Percentiles rank a stretch among this genome's conserved stretches.
phyloP scores from a whole-genome alignment of 768 basidiomycete genomes.

The Mycena metata region DNA sequence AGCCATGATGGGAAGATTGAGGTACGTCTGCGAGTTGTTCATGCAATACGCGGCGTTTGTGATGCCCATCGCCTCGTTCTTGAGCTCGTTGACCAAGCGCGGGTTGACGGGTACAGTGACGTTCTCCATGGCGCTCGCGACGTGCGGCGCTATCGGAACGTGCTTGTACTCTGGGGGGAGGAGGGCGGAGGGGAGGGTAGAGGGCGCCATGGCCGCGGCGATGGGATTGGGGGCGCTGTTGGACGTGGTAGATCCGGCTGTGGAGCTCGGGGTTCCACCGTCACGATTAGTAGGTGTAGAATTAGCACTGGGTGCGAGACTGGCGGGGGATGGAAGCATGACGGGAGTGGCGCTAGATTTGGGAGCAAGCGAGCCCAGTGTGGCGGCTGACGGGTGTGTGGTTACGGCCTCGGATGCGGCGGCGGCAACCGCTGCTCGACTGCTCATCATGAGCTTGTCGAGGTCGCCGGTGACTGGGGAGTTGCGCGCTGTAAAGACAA shows the following conservation, averaged over 20 bases:
- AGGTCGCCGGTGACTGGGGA: constrained; percentile 57
- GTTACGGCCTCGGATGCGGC: constrained; percentile 56
- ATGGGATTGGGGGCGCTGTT: constrained; percentile 50
- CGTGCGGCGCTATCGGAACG: constrained; percentile 56
- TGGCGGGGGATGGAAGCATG: constrained; percentile 86
- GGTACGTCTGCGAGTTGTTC: constrained; percentile 61
- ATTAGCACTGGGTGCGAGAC: constrained; percentile 79
- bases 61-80: constrained; percentile 56
- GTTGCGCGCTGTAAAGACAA: constrained; percentile 53
- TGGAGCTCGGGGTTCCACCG: constrained; percentile 64
- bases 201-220: constrained; percentile 47
- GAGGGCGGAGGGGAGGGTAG: constrained; percentile 52
- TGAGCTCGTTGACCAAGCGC: constrained; percentile 56
- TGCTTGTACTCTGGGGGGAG: constrained; percentile 55
- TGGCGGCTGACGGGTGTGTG: constrained; percentile 46
- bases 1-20: constrained; percentile 77
- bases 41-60: constrained; percentile 62
- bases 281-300: constrained; percentile 80
- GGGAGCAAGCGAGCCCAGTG: constrained; percentile 45
- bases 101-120: constrained; percentile 61
- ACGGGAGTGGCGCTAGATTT: constrained; percentile 68
- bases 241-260: constrained; percentile 47
- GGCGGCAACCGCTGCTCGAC: constrained; percentile 54
- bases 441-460: constrained; percentile 51
- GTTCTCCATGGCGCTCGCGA: constrained; percentile 58